Conservation (phyloP, 805 yeast species). For the Dipodascopsis uninucleata region DNA sequence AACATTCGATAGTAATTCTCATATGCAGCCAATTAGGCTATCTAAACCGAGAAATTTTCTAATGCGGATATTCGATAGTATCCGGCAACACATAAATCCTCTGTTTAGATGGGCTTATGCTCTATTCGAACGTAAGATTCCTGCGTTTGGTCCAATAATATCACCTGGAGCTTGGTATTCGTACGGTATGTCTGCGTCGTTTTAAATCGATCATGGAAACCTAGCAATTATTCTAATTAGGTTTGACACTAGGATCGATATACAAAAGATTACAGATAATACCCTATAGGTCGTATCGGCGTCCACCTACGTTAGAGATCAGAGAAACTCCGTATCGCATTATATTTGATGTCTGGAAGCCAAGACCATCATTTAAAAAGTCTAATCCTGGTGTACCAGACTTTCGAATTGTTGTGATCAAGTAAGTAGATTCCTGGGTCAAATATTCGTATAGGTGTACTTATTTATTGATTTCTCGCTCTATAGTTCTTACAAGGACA, state of each 20-base stretch:
- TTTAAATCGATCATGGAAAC: background rate
- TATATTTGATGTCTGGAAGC: slow-evolving; percentile 79
- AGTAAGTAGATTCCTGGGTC: slow-evolving; percentile 35
- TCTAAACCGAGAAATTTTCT: too few relatives aligned
- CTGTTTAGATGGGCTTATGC: too few relatives aligned
- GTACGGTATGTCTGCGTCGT: slow-evolving; percentile 12
- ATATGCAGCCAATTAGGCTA: too few relatives aligned
- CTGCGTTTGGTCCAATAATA: slow-evolving; percentile 24
- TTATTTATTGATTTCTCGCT: background rate
- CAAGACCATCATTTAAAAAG: slow-evolving; percentile 62
- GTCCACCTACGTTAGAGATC: background rate
- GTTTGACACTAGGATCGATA: slow-evolving; percentile 19
- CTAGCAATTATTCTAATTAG: background rate
- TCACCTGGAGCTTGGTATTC: slow-evolving; percentile 19
- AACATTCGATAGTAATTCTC: slow-evolving; percentile 13
- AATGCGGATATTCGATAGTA: too few relatives aligned
- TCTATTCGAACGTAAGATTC: too few relatives aligned
- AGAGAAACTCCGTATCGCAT: slow-evolving; percentile 36
- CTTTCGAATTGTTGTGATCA: slow-evolving; percentile 62
- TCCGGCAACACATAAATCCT: too few relatives aligned
- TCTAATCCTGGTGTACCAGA: slow-evolving; percentile 66
- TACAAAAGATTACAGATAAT: slow-evolving; percentile 29
- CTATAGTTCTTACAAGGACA: slow-evolving; percentile 33
- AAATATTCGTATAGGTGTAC: too few relatives aligned
- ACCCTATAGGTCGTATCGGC: slow-evolving; percentile 26